phyloP scores from a whole-genome alignment of 225 moss, liverwort and hornwort genomes.

The Pseudoscleropodium purum region DNA sequence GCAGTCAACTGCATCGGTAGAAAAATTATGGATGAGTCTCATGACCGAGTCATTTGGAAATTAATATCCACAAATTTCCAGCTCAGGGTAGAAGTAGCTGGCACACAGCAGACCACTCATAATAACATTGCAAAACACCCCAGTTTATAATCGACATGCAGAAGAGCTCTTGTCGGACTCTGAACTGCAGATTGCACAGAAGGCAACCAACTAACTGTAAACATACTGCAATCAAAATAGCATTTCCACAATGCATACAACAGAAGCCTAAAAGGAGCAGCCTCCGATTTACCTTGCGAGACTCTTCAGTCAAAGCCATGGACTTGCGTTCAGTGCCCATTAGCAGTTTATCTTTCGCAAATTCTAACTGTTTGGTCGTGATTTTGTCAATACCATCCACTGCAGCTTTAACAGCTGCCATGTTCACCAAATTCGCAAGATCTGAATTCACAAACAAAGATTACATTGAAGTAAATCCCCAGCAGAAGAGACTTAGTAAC shows the following conservation, averaged over 20 bases:
- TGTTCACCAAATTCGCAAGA: conserved; percentile 95
- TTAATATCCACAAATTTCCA: not conserved
- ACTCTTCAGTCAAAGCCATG: conserved; percentile 79
- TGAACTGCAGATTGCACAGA: not conserved
- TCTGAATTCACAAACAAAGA: conserved; percentile 40
- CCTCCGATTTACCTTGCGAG: conserved; percentile 51
- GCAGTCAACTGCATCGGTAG: conserved; percentile 79
- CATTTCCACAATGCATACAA: not conserved
- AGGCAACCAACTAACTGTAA: not conserved
- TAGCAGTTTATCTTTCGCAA: conserved; percentile 91
- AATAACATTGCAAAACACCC: not conserved
- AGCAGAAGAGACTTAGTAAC: not conserved
- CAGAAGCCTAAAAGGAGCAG: not conserved
- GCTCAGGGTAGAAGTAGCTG: not conserved
- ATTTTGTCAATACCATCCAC: conserved; percentile 96
- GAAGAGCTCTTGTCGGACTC: not conserved
- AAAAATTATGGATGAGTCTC: not conserved
- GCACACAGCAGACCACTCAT: not conserved
- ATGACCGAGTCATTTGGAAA: not conserved
- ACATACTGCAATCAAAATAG: not conserved
- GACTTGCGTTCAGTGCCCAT: conserved; percentile 99
- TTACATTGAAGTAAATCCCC: not conserved
- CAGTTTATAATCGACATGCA: not conserved
- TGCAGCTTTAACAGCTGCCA: conserved; percentile 99
- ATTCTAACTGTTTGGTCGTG: conserved; percentile 67